phyloP scores from a whole-genome alignment of 2,329 filamentous ascomycete species.

The Dactylellina sp. region DNA sequence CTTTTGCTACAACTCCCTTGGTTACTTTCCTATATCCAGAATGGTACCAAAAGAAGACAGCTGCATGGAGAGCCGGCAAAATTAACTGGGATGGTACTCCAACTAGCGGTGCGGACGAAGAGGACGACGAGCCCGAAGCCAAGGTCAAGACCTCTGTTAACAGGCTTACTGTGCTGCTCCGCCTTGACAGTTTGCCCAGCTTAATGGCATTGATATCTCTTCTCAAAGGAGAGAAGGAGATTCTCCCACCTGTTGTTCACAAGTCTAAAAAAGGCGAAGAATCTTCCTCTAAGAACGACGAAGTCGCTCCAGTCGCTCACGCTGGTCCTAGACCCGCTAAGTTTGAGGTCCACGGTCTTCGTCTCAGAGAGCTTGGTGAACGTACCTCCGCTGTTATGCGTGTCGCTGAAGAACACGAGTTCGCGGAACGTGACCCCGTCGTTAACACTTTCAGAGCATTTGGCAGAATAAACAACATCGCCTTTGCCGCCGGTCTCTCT shows the following conservation, averaged over 20 bases:
- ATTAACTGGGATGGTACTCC: conserved; percentile 85
- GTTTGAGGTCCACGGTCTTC: conserved; percentile 83
- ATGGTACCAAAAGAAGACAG: conserved; percentile 79
- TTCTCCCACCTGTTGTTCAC: conserved; percentile 61
- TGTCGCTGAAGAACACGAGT: conserved; percentile 83
- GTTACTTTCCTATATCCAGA: conserved; percentile 79
- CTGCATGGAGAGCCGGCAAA: conserved; percentile 82
- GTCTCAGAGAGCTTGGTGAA: conserved; percentile 86
- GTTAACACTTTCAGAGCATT: conserved; percentile 92
- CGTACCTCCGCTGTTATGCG: conserved; percentile 96
- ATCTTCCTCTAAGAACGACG: conserved; percentile 59
- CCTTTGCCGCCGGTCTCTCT: conserved; percentile 82
- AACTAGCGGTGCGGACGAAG: conserved; percentile 64
- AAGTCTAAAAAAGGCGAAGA: conserved; percentile 61
- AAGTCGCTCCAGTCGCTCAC: conserved; percentile 39
- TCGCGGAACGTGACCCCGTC: conserved; percentile 79
- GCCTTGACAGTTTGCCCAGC: conserved; percentile 84
- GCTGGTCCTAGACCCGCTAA: conserved; percentile 65
- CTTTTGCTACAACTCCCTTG: conserved; percentile 83
- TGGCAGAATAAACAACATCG: conserved; percentile 83
- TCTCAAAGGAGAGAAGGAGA: conserved; percentile 71
- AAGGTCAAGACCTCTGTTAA: conserved; percentile 69
- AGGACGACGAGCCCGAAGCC: conserved; percentile 26
- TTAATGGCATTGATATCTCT: conserved; percentile 85
- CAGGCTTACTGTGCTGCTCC: conserved; percentile 81